Base-by-base conservation (phyloP, 129 eudicot species). In the Erigeron canadensis region DNA sequence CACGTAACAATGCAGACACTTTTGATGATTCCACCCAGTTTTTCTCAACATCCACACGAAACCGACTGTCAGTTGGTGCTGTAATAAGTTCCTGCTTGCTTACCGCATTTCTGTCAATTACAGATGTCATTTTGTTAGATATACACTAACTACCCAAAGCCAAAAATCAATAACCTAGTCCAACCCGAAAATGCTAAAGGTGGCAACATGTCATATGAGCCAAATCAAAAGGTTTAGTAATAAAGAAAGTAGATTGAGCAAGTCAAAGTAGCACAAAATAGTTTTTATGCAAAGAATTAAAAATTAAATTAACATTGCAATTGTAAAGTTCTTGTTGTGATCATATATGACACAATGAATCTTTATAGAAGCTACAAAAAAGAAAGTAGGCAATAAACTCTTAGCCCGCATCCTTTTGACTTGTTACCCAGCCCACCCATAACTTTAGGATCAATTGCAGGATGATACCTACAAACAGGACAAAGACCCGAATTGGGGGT, bases 11-110 rank as follows among this genome's bases (percentile, higher is more conserved):
- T 43, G 86, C 84, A 44, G 96, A 82, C 68, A 94, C 93, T 80
- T 94, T 94, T 8, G 98, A 84, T 51, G 98, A 94, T 64, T 89
- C 95, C 68, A 86, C 93, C 98, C 98, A 94, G 71, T 86, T 89
- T 77, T 89, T 87, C 69, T 94, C 90, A 65, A 89, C 70, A 79
- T 94, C 97, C 61, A 94, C 77, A 64, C 79, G 89, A 75, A 94
- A 94, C 56, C 97, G 88, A 67, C 93, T 94, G 9, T 83, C 85
- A 10, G 97, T 87, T 39, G 98, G 98, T 70, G 87, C 97, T 73
- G 98, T 94, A 66, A 94, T 94, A 56, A 94, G 98, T 71, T 89
- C 98, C 71, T 87, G 87, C 79, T 76, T 87, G 82, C 83, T 84
- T 17, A 94, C 75, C 2, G 75, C 69, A 77, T 89, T 94, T 80